Base-by-base conservation (phyloP, 1,284 basidiomycete species). In the Ustilago cynodontis region DNA sequence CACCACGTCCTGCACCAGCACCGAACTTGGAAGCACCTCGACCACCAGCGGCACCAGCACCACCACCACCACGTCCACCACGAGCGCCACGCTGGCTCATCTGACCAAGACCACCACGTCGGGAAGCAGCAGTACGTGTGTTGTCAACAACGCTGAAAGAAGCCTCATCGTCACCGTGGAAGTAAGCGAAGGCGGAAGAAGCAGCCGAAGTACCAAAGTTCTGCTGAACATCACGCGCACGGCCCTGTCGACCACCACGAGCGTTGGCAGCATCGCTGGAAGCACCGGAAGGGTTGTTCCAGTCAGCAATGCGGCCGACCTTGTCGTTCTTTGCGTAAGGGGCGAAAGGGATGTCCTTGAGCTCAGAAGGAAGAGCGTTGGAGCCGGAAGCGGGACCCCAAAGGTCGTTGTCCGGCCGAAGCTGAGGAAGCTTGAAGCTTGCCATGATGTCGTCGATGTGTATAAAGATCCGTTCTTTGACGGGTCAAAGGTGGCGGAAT, bases 261-360 rank as follows among this genome's bases (percentile, higher is more conserved):
- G 61, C 70, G 56, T 67, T 72, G 41, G 45, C 59, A 43, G 65
- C 71, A 71, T 92, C 92, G 43, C 81, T 87, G 60, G 87, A 84
- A 24, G 85, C 83, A n/a, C 76, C 82, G 65, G 86, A 84, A 88
- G 62, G 91, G 90, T 63, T 92, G 82, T 87, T 96, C 95, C 96
- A 99, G 89, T 99, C 96, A 66, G 96, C 96, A 85, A 99, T 94
- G 70, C 95, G 93, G 64, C 94, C 94, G 71, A 99, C 91, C 87
- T 98, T 98, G 89, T 99, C 96, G 63, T 93, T 92, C 91, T 98
- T 98, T 87, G 94, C 94, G 89, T 94, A 98, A 5, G 95, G 95
- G 1, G 95, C 94, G 86, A 98, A 98, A 31, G 84, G 84, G 41
- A 85, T 85, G 60, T 82, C 78, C 50, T 80, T 71, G 67, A 85